A percentile compares a stretch with the other conserved stretches of the same genome.
Evolutionary conservation across 176 grass and related monocot genomes (phyloP).

Genomic region (Avena sativa): DNA sequence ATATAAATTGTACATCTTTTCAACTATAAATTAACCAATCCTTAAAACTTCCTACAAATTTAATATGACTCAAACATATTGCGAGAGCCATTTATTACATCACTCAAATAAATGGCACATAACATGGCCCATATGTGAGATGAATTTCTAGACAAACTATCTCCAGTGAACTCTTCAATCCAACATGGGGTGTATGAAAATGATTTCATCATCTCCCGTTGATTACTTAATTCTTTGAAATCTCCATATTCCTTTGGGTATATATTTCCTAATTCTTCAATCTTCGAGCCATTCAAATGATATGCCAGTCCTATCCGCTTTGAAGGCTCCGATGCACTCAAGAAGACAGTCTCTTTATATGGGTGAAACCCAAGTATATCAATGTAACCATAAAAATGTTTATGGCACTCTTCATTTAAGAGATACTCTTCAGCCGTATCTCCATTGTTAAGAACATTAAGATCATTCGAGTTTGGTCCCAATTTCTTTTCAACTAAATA

Average conservation of each 20-base stretch:
- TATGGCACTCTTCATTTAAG: background rate
- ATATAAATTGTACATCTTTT: background rate
- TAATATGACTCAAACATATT: background rate
- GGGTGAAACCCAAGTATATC: background rate
- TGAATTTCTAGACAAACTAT: background rate
- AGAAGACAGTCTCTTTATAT: background rate
- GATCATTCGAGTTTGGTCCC: no score
- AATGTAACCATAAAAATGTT: background rate
- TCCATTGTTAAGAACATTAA: background rate
- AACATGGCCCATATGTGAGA: background rate
- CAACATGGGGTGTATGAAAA: constrained; percentile 20
- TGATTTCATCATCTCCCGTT: background rate
- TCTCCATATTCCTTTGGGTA: background rate
- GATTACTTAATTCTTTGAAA: background rate
- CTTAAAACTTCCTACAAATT: background rate
- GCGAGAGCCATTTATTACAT: background rate
- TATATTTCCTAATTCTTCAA: background rate
- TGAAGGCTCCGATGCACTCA: background rate
- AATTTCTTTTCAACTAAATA: background rate
- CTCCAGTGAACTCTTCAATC: background rate
- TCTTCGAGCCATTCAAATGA: background rate
- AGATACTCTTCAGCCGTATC: background rate
- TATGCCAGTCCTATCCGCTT: background rate
- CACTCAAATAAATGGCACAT: background rate
- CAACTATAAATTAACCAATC: background rate